A percentile compares a stretch with the other conserved stretches of the same genome.
Conservation (phyloP, 345 rosid genomes). For the Microcos paniculata region DNA sequence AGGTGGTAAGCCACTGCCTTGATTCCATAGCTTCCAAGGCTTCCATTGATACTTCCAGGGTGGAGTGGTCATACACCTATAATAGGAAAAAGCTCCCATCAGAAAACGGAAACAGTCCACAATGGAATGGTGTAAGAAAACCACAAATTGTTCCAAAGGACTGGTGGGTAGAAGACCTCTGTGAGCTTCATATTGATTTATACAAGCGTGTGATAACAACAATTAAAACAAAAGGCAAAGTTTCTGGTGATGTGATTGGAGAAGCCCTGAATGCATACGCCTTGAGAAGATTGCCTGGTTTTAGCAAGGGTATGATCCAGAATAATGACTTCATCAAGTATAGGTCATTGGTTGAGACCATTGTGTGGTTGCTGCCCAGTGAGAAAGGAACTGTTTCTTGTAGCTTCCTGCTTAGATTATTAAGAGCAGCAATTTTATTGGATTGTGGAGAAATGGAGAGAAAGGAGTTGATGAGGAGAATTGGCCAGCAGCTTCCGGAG, state of each 20-base stretch:
- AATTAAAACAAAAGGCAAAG: constrained; percentile 45
- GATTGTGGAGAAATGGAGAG: constrained; percentile 50
- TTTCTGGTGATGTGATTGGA: constrained; percentile 53
- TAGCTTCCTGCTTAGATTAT: constrained; percentile 57
- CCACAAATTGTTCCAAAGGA: constrained; percentile 63
- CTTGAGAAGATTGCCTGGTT: constrained; percentile 53
- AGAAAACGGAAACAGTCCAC: constrained; percentile 39
- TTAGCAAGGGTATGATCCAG: constrained; percentile 49
- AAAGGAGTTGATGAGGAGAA: constrained; percentile 41
- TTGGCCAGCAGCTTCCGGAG: constrained; percentile 57
- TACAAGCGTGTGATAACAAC: constrained; percentile 53
- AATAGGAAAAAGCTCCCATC: constrained; percentile 63
- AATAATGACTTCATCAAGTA: constrained; percentile 44
- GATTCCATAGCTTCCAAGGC: constrained; percentile 67
- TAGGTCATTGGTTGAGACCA: constrained; percentile 45
- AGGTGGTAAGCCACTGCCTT: constrained; percentile 61
- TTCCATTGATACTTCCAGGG: constrained; percentile 55
- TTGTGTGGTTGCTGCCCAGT: constrained; percentile 50
- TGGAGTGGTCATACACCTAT: constrained; percentile 81
- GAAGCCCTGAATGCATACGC: constrained; percentile 65
- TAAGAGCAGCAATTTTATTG: constrained; percentile 42
- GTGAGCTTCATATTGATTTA: constrained; percentile 65
- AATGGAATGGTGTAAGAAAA: constrained; percentile 54
- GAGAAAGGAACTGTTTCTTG: constrained; percentile 53
- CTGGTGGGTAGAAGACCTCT: constrained; percentile 90